Base-by-base conservation (phyloP, 148 eudicot species). In the Diospyros kaki region DNA sequence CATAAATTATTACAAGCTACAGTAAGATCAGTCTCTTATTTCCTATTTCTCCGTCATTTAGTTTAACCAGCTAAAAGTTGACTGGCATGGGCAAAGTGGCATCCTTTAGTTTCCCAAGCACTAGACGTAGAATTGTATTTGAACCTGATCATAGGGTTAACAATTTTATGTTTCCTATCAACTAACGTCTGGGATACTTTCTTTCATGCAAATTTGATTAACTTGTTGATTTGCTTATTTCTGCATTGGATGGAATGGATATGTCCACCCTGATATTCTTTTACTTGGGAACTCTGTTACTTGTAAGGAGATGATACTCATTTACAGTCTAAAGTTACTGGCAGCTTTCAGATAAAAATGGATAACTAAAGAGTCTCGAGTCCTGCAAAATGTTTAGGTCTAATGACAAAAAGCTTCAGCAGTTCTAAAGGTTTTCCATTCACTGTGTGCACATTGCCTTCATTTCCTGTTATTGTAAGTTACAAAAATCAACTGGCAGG, bases 1-100 rank as follows among this genome's bases (percentile, higher is more conserved):
- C 77, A 86, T 95, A 72, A 94, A 95, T 69, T 93, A 84, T 74
- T 90, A 90, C 87, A 94, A 92, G 83, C 90, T 92, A 71, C 95
- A 90, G 98, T 92, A 89, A 80, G 87, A 69, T 61, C 66, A 69
- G 73, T 72, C 43, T 56, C 59, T 58, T n/a, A n/a, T 18, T 73
- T 54, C 41, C 48, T 59, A 46, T 39, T 42, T 55, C 60, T n/a
- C 38, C 39, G n/a, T 38, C 17, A 28, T 42, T 77, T 1, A 39
- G 54, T n/a, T 28, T 54, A 53, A 51, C 38, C 72, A 43, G 52
- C 41, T 75, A 45, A 17, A 28, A 39, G 46, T 67, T 44, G 8
- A 45, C 38, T 17, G 68, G 40, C 41, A 48, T 68, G 39, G 67
- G 59, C 13, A 38, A 68, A 50, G 39, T 14, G 45, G 9, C 15